These are phyloP conservation scores for Schwanniomyces sp. DNA, from an alignment of 805 yeast genomes.

Conservation along the genomic window DNA sequence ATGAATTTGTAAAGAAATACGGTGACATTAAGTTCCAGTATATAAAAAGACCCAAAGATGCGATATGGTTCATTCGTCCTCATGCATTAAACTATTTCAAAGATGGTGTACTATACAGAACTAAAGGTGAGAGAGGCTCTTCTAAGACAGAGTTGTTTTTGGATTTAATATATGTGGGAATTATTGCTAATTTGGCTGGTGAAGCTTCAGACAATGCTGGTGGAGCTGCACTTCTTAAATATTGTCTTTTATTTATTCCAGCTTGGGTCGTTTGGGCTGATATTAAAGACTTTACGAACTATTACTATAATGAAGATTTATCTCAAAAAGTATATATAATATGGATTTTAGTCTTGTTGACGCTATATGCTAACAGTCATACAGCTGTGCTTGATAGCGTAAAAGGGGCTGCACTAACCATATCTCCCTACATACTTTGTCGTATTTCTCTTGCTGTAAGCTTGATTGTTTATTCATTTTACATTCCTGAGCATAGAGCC, in stretches of 20 bases:
- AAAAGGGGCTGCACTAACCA: slow-evolving; percentile 40
- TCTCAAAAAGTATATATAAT: slow-evolving; percentile 51
- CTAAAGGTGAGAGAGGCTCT: slow-evolving; percentile 54
- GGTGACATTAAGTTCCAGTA: slow-evolving; percentile 50
- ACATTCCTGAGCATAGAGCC: slow-evolving; percentile 47
- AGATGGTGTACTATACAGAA: slow-evolving; percentile 54
- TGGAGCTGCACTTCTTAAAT: slow-evolving; percentile 47
- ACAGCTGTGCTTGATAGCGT: slow-evolving; percentile 32
- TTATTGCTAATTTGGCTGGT: slow-evolving; percentile 58
- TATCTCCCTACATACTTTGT: slow-evolving; percentile 50
- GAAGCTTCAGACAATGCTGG: slow-evolving; percentile 50
- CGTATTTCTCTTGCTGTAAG: slow-evolving; percentile 37
- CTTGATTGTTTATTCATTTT: slow-evolving; percentile 42
- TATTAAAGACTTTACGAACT: slow-evolving; percentile 61
- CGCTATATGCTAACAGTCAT: slow-evolving; percentile 53
- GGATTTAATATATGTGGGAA: slow-evolving; percentile 64
- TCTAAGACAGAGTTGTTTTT: slow-evolving; percentile 57
- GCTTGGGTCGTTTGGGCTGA: slow-evolving; percentile 70
- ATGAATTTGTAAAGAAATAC: slow-evolving; percentile 46
- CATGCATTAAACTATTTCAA: slow-evolving; percentile 62
- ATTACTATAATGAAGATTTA: slow-evolving; percentile 60
- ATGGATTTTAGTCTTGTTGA: slow-evolving; percentile 52
- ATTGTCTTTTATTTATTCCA: slow-evolving; percentile 52
- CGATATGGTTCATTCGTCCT: slow-evolving; percentile 48
- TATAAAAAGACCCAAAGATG: slow-evolving; percentile 41